These are phyloP conservation scores for Apiospora marii DNA, from an alignment of 2,329 filamentous ascomycete species.

Conservation along the genomic window DNA sequence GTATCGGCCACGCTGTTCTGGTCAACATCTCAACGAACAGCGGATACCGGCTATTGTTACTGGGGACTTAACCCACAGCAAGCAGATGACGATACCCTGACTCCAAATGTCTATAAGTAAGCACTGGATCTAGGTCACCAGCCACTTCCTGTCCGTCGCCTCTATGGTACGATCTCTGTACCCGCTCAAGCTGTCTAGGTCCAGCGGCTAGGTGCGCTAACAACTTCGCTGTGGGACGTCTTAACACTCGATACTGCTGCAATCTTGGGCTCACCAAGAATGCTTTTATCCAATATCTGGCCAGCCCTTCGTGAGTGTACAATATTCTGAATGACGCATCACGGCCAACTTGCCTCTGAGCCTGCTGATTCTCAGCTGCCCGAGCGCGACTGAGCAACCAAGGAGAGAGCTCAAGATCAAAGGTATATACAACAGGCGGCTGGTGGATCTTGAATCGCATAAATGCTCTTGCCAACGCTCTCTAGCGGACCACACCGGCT, in stretches of 20 bases:
- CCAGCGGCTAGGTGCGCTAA: background rate
- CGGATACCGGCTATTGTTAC: background rate
- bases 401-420: background rate
- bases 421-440: background rate
- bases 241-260: background rate
- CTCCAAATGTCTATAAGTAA: background rate
- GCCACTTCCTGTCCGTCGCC: constrained; percentile 14
- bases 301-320: background rate
- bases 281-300: background rate
- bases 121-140: background rate
- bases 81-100: background rate
- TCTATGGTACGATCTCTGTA: constrained; percentile 18
- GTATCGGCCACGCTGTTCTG: background rate
- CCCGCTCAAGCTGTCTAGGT: background rate
- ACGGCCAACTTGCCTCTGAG: background rate
- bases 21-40: background rate
- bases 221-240: background rate
- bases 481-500: background rate
- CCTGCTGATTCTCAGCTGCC: background rate
- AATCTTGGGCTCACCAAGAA: background rate
- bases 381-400: background rate
- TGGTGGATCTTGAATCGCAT: background rate
- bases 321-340: background rate
- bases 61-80: background rate
- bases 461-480: constrained; percentile 8